Base-by-base conservation (phyloP, 495 filamentous ascomycete genomes). In the Tuber calosporum region DNA sequence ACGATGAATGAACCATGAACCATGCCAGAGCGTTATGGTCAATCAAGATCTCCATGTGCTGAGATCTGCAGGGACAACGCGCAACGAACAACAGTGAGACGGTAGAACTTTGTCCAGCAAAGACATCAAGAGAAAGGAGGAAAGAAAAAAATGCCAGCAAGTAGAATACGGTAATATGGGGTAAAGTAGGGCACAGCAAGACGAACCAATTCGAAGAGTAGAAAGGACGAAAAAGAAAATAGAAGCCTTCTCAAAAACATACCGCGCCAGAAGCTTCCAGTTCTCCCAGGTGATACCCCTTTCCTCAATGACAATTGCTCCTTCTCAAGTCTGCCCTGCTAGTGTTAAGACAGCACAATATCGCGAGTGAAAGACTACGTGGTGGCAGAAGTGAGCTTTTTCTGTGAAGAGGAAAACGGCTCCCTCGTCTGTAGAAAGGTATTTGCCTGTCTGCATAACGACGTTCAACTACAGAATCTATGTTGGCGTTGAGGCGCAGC, bases 241-340 rank as follows among this genome's bases (percentile, higher is more conserved):
- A 62, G 53, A 62, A 7, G 53, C 53, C 53, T 62, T 34, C 53
- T 34, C 53, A 62, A 62, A 62, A 62, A 62, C 53, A 34, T 62
- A 62, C 53, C 53, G 13, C 7, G 30, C 53, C 26, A 17, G 34
- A 62, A 34, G 11, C 53, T 19, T 62, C 53, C 26, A 34, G 53
- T 17, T 13, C 26, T 34, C 53, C 11, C 13, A 17, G 53, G 13
- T 62, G 26, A 53, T 26, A 1, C 48, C 48, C 48, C 26, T 26
- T 53, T 13, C 17, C 48, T 2, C 48, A 34, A 34, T 34, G 53
- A 17, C 13, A 13, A 62, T 62, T 34, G 26, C 19, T 62, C 11
- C 53, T 8, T 62, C 13, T 34, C 53, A 11, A 62, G 53, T 34
- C 26, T 34, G 53, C 53, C 26, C n/a, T 17, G 53, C 26, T 13